Evolutionary conservation across 257 asterid species (phyloP), one percentile per base, ranked within the genome.

Genomic region (Jasminum sambac): DNA sequence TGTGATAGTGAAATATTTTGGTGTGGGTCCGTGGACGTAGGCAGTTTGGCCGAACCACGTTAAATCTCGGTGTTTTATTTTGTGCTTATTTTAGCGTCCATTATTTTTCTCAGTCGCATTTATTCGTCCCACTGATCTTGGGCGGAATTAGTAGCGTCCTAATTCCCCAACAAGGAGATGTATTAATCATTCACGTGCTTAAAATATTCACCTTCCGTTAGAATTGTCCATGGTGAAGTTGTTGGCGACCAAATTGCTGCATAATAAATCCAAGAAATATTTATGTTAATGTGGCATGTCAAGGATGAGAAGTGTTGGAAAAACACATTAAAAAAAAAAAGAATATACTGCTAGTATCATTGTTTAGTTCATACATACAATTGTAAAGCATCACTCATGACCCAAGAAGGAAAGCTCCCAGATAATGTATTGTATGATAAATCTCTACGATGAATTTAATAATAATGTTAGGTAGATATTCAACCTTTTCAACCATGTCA

Each of bases 181-280:
- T 24, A 17, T 50, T 50, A 11, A 24, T 30, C 36, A 4, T 30
- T 30, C 7, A 12, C 5, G 36, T 55, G 62, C 36, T 19, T 12
- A 9, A 23, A 11, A 8, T 34, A 60, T 21, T 81, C 71, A 88
- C 98, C 96, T 84, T 82, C 69, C 77, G 42, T 74, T 77, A 40
- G 89, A 77, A 73, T 64, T 55, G 24, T 59, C 80, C 3, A 84
- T 73, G 5, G 83, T 83, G 76, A 90, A 85, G 80, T 87, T 87
- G 86, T 92, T 90, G 72, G 82, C 83, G n/a, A 82, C 85, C 74
- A 82, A 68, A 57, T 84, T 84, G 42, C 87, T 85, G 73, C 80
- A 74, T 30, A 41, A 73, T 84, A 78, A 69, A 70, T 12, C 40
- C 50, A 36, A 67, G 40, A 43, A 13, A 10, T 14, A 42, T n/a